Percentiles rank a stretch among this genome's conserved stretches.
These are phyloP conservation scores for Candida maltosa DNA, from an alignment of 805 yeast species.

Conservation along the genomic window DNA sequence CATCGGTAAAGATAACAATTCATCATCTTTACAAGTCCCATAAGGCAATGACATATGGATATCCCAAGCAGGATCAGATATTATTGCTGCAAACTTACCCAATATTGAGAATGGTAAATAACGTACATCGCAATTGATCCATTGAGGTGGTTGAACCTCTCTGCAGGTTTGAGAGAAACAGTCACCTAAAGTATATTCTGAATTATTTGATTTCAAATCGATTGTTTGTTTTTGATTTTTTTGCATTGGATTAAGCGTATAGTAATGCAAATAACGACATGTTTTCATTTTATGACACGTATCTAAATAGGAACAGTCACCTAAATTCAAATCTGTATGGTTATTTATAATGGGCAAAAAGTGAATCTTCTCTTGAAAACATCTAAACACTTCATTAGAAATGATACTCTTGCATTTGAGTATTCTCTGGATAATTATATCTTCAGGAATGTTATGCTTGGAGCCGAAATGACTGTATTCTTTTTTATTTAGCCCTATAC, in stretches of 20 bases:
- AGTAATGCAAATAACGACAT: constrained; percentile 82
- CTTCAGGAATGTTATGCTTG: constrained; percentile 8
- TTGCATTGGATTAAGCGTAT: constrained; percentile 42
- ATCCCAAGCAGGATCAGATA: constrained; percentile 97
- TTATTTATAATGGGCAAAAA: constrained; percentile 25
- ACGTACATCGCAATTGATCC: constrained; percentile 84
- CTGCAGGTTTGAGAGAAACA: constrained; percentile 35
- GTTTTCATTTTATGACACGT: constrained; percentile 84
- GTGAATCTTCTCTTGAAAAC: constrained; percentile 24
- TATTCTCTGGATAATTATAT: constrained; percentile 12
- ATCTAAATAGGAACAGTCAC: constrained; percentile 92
- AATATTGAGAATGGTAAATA: constrained; percentile 63
- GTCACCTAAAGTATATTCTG: constrained; percentile 50
- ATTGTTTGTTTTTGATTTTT: constrained; percentile 1
- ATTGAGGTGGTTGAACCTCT: constrained; percentile 58
- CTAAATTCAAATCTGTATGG: constrained; percentile 68
- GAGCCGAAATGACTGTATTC: constrained; percentile 9
- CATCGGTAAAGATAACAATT: constrained; percentile 64
- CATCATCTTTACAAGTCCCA: constrained; percentile 76
- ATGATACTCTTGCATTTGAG: constrained; percentile 12
- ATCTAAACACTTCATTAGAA: constrained; percentile 16
- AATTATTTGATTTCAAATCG: constrained; percentile 9
- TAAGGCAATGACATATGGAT: constrained; percentile 85
- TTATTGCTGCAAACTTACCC: constrained; percentile 78
- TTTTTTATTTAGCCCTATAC: constrained; percentile 19